Conservation (phyloP, 768 basidiomycete genomes). For the Termitomyces sp. region DNA sequence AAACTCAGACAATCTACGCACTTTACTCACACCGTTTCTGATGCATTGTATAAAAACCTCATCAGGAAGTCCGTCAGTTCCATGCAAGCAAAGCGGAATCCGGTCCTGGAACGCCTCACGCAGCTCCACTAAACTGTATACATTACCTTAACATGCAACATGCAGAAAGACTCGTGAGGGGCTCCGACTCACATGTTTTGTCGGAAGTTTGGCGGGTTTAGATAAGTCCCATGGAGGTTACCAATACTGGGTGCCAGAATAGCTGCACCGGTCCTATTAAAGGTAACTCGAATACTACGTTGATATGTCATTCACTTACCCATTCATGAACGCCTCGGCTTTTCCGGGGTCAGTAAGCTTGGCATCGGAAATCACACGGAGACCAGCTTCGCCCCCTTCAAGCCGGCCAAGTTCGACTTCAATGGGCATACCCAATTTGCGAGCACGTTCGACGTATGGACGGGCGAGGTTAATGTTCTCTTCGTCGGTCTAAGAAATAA, state of each 20-base stretch:
- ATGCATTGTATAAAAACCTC: conserved; percentile 39
- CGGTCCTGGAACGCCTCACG: conserved; percentile 26
- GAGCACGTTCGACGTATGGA: conserved; percentile 38
- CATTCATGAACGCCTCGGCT: conserved; percentile 35
- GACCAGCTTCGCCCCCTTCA: conserved; percentile 44
- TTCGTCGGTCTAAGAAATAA: conserved; percentile 33
- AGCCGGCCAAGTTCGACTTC: conserved; percentile 44
- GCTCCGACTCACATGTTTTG: conserved; percentile 31
- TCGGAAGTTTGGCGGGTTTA: conserved; percentile 39
- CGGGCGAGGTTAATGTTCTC: conserved; percentile 39
- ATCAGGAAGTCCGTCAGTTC: conserved; percentile 39
- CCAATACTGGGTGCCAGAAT: conserved; percentile 44
- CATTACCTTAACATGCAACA: background rate
- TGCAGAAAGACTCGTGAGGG: background rate
- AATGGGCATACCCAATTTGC: conserved; percentile 32
- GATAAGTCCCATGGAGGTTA: conserved; percentile 39
- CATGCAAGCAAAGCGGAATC: conserved; percentile 36
- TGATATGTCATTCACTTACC: conserved; percentile 16
- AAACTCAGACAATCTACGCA: background rate
- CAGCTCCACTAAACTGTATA: conserved; percentile 30
- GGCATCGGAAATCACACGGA: conserved; percentile 40
- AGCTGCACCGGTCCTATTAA: conserved; percentile 32
- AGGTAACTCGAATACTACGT: background rate
- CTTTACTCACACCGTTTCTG: conserved; percentile 40
- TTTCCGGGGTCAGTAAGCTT: conserved; percentile 39